Base-by-base conservation (phyloP, 78 protist genomes). In the slime mould (Dictyostelium discoideum) region DNA sequence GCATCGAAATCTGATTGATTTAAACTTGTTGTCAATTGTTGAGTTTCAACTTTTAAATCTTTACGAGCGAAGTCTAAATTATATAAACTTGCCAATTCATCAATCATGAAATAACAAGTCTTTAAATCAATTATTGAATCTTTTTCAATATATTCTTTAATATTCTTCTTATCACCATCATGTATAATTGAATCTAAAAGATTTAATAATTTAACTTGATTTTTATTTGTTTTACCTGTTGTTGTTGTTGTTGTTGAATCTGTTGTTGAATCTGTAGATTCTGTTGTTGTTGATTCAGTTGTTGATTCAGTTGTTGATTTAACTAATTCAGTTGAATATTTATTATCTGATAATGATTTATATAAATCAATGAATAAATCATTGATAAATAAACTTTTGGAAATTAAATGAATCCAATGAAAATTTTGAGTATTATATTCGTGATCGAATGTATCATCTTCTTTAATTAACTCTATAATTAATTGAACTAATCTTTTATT, bases 331-430 rank as follows among this genome's bases (percentile, higher is more conserved):
- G 32, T 44, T 83, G 20, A n/a, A 16, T 50, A 72, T 18, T 24
- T 26, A 24, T 32, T 65, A 10, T 39, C 29, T 16, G 89, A 60
- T 29, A 67, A 6, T 22, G 18, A 22, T 26, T 48, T 22, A 24
- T 76, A 86, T 14, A 24, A 16, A 54, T 32, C 24, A 5, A 37
- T 40, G 72, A 39, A 89, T 26, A 46, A 37, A 1, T 89, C 73
- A 65, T 57, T 69, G 5, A 44, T 84, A 67, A 89, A 89, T 32
- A 69, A 44, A 37, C 8, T 7, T 82, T 82, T 90, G n/a, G 83
- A 67, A 6, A 90, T 82, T 18, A 90, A 50, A 72, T 90, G 81
- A 50, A 82, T 90, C 95, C 95, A 90, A 44, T 90, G 84, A 50
- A 90, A 90, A 69, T 82, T 20, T 72, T 81, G 83, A 22, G 50